Evolutionary conservation across 148 eudicot species (phyloP), one percentile per base, ranked within the genome.

Genomic region (Chenopodium quinoa): DNA sequence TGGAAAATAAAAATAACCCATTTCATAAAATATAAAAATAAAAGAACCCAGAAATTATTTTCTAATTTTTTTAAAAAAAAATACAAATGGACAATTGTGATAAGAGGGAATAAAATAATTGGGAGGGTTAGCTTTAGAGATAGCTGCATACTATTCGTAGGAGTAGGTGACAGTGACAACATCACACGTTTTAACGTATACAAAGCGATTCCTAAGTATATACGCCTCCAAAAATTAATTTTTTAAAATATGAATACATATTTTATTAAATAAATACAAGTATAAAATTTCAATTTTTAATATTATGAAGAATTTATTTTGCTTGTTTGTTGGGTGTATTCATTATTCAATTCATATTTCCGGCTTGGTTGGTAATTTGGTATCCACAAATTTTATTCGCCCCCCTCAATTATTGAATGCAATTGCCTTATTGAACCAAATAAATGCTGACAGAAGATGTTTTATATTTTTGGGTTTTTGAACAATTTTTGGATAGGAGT

Each of bases 161-260:
- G 85, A 82, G 88, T 88, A 73, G 88, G 86, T 88, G 90, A 88
- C 27, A 82, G 78, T 79, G 87, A 86, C 90, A 82, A 84, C 80
- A 78, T 78, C 86, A 81, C 86, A 83, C 88, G 88, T 85, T 83
- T 79, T 75, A 82, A 81, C 74, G 81, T 79, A 83, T 79, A 48
- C 20, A 48, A 73, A 50, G 65, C 75, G 81, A 78, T 85, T 88
- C 84, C 86, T 77, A 76, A 79, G 75, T 83, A 81, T 85, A 75
- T 83, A 88, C 88, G 86, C 84, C 71, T 85, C 73, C 82, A 1
- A 60, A 40, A 17, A 29, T 17, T 32, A 34, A 7, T 79, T 64
- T 72, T 44, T 71, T 3, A 79, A 12, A 19, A 34, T n/a, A 40
- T 63, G 29, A 60, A 40, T 40, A 40, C 44, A 27, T 17, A 50